phyloP scores from a whole-genome alignment of 2,329 filamentous ascomycete species.

The Rhynchosporium graminicola region DNA sequence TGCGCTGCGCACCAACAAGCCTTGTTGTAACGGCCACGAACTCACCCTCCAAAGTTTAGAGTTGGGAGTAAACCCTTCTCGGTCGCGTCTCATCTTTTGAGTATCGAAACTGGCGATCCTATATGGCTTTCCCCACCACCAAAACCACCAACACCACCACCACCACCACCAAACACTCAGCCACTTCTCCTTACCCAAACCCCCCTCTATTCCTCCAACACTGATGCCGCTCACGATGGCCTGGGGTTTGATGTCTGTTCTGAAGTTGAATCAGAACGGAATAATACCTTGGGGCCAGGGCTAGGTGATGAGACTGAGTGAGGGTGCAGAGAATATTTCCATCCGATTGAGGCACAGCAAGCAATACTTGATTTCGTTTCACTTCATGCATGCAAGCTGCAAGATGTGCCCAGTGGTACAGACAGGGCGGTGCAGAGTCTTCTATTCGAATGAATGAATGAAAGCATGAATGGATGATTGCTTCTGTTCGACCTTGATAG shows the following conservation, averaged over 20 bases:
- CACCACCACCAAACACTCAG: conserved; percentile 2
- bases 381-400: conserved; percentile 3
- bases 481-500: too few species aligned
- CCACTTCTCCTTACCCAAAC: neutral
- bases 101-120: conserved; percentile 23
- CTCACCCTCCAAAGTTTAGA: neutral
- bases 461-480: too few species aligned
- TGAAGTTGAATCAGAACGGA: conserved; percentile 6
- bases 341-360: neutral
- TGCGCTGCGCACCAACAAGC: conserved; percentile 7
- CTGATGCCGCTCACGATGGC: neutral
- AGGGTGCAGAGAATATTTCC: conserved; percentile 2
- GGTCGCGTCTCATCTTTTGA: conserved; percentile 20
- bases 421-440: neutral
- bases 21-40: neutral
- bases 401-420: neutral
- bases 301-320: conserved; percentile 1
- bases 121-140: neutral
- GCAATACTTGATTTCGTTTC: neutral
- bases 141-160: neutral
- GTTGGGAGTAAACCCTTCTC: conserved; percentile 9
- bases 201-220: conserved; percentile 7
- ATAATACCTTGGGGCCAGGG: neutral
- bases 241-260: neutral
- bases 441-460: too few species aligned